A percentile compares a stretch with the other conserved stretches of the same genome.
phyloP scores from a whole-genome alignment of 108 stramenopile genomes.

The Parietichytrium sp. region DNA sequence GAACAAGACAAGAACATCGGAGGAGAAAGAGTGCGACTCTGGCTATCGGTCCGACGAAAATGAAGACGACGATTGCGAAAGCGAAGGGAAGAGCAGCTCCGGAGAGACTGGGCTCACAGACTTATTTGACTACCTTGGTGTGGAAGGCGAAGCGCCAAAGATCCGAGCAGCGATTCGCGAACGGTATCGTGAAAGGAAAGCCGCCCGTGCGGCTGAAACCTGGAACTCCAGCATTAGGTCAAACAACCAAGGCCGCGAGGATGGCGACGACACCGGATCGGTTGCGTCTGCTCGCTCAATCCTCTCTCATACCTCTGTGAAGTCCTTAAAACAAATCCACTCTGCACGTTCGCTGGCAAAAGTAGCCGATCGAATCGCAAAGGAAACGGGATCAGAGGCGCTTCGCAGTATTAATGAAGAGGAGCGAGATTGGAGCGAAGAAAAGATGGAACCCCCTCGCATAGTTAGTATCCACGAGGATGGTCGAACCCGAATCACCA shows the following conservation, averaged over 20 bases:
- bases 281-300: slow-evolving; percentile 19
- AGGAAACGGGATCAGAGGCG: background rate
- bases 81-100: too few relatives aligned
- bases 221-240: background rate
- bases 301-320: background rate
- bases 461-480: slow-evolving; percentile 55
- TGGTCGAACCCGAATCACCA: slow-evolving; percentile 52
- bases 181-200: slow-evolving; percentile 46
- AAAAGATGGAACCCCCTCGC: slow-evolving; percentile 38
- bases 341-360: slow-evolving; percentile 38
- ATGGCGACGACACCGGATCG: background rate
- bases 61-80: too few relatives aligned
- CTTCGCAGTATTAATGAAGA: background rate
- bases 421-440: background rate
- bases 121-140: background rate
- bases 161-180: slow-evolving; percentile 45
- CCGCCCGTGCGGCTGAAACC: slow-evolving; percentile 23
- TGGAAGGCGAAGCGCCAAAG: background rate
- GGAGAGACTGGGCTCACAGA: too few relatives aligned
- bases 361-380: slow-evolving; percentile 38
- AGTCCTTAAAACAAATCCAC: slow-evolving; percentile 29
- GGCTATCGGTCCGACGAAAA: too few relatives aligned
- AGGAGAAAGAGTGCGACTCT: too few relatives aligned
- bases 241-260: background rate
- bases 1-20: too few relatives aligned